These are phyloP conservation scores for Phytophthora citricola DNA, from an alignment of 352 stramenopile genomes.

Conservation along the genomic window DNA sequence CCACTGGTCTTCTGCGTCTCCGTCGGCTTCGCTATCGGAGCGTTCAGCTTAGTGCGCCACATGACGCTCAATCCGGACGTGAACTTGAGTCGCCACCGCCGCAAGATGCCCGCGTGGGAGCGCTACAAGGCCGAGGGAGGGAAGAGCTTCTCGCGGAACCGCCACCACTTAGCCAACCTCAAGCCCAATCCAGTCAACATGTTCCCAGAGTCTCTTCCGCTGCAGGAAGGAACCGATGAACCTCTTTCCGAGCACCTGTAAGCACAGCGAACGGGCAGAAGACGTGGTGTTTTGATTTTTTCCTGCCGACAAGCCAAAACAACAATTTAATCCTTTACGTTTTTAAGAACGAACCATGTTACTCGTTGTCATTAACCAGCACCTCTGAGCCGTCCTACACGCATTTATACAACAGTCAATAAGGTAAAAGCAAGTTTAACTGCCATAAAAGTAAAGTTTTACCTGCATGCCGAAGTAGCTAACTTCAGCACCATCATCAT, in stretches of 20 bases:
- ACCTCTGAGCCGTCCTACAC: slow-evolving; percentile 73
- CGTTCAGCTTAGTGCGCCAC: slow-evolving; percentile 30
- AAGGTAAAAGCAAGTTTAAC: too few relatives aligned
- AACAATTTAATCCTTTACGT: neutral
- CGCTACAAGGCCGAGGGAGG: slow-evolving; percentile 40
- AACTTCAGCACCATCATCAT: slow-evolving; percentile 76
- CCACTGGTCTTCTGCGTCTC: slow-evolving; percentile 41
- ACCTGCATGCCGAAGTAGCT: slow-evolving; percentile 82
- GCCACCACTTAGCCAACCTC: slow-evolving; percentile 39
- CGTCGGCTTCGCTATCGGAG: slow-evolving; percentile 21
- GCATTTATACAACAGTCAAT: neutral
- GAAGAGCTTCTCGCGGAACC: slow-evolving; percentile 30
- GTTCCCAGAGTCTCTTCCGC: slow-evolving; percentile 22
- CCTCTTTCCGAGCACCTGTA: slow-evolving; percentile 15
- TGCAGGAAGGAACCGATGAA: slow-evolving; percentile 26
- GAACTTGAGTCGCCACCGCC: slow-evolving; percentile 34
- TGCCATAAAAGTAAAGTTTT: neutral
- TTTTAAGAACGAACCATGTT: neutral
- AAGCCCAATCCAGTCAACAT: slow-evolving; percentile 42
- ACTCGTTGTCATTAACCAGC: slow-evolving; percentile 65
- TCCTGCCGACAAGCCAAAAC: neutral
- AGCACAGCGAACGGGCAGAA: neutral
- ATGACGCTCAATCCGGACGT: slow-evolving; percentile 40
- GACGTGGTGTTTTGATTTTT: too few relatives aligned
- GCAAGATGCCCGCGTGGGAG: slow-evolving; percentile 39